Evolutionary conservation across 495 filamentous ascomycete species (phyloP).

Genomic region (Immersiella caudata): DNA sequence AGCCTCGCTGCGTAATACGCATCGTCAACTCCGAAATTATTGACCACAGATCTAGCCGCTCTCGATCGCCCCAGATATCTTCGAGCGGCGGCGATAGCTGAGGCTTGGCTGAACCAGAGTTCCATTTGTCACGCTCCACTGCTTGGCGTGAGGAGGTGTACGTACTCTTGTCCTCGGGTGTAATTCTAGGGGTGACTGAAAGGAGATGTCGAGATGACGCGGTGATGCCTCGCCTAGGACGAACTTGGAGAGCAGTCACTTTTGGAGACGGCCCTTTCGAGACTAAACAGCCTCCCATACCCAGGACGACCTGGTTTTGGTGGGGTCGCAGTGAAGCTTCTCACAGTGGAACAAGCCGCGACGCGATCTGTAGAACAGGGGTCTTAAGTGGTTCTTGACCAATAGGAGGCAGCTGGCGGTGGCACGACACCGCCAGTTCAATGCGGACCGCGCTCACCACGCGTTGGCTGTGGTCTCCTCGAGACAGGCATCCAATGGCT

Average conservation of each 20-base stretch:
- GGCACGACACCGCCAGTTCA: conserved; percentile 19
- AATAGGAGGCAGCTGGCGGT: conserved; percentile 39
- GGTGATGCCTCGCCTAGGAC: conserved; percentile 8
- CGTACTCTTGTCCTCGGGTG: neutral
- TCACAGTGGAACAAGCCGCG: conserved; percentile 21
- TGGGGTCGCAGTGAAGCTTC: conserved; percentile 23
- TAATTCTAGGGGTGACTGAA: conserved; percentile 11
- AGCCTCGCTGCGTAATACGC: conserved; percentile 7
- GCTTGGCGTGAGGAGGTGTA: neutral
- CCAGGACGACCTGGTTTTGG: conserved; percentile 1
- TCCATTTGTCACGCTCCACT: neutral
- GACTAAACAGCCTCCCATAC: neutral
- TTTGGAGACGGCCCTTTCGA: conserved; percentile 9
- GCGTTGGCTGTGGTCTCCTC: conserved; percentile 32
- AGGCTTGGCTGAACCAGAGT: neutral
- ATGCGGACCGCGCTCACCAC: conserved; percentile 31
- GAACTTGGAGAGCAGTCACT: conserved; percentile 23
- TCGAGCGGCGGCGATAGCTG: neutral
- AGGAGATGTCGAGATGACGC: neutral
- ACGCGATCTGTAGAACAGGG: conserved; percentile 37
- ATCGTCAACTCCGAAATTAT: neutral
- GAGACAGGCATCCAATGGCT: conserved; percentile 28
- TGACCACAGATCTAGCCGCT: neutral
- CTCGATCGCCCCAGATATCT: conserved; percentile 21
- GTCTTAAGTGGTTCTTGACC: conserved; percentile 37